Base-by-base conservation (phyloP, 768 basidiomycete genomes). In the Naematelia encephala region DNA sequence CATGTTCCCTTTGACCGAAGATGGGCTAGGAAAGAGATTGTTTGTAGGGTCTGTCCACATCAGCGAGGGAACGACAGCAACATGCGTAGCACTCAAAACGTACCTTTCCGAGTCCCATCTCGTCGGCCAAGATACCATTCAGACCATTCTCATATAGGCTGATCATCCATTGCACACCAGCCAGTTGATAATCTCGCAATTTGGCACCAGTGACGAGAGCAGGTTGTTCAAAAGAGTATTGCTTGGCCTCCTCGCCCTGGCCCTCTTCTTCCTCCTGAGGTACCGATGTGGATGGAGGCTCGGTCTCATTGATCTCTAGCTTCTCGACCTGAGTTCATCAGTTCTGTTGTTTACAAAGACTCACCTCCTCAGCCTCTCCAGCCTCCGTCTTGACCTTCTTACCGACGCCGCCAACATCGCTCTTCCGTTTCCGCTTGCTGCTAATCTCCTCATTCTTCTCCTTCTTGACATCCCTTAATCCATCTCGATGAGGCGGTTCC, bases 111-210 rank as follows among this genome's bases (percentile, higher is more conserved):
- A 94, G 79, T 19, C 91, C 92, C 92, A 96, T 96, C 74, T 96
- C 92, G 68, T 96, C 92, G 25, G 92, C 92, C 86, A 77, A 42
- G 25, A 78, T 66, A 14, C 72, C 73, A 42, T 68, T 68, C 43
- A 78, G 29, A 10, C 63, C 74, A 66, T 91, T 91, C 76, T 88
- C 84, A 73, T 90, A 87, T 14, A 96, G 78, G 11, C 86, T 86
- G 0, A 88, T 86, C 89, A 96, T 89, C 94, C 94, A 97, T 62
- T 93, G 89, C 14, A 96, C 83, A 0, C 94, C 94, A 51, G 92
- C 89, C 1, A 97, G 82, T 73, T 99, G 94, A 73, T 96, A 97
- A 29, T 87, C 83, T 70, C 91, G 91, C 61, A 98, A 77, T 57
- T 80, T 88, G 0, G 86, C 91, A 3, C 94, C 94, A 0, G 91